Evolutionary conservation across 2,329 filamentous ascomycete genomes (phyloP), one percentile per base, ranked within the genome.

Genomic region (Fusarium buxicola): DNA sequence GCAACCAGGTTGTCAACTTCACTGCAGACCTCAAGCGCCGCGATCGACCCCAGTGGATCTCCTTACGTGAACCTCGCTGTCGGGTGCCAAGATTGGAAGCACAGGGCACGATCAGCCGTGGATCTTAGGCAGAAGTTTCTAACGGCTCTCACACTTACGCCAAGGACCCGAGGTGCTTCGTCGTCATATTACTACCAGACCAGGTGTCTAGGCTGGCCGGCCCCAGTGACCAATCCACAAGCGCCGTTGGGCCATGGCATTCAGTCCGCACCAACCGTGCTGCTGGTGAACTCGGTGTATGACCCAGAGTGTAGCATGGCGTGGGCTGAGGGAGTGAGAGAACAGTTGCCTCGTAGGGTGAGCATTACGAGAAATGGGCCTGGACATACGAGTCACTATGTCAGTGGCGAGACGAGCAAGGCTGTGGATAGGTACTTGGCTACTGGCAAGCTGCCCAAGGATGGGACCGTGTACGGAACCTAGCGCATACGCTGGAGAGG

Each of bases 71-170:
- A 62, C 7, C 55, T 69, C 11, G 69, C 69, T 2, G 55, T 69
- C 5, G 65, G 68, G 9, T 71, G 69, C 34, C 65, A 67, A 34
- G 69, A 71, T 10, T 71, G 65, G 58, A 40, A 50, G 11, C 69
- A 67, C 34, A 41, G 31, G 10, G 46, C 66, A 5, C 25, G 38
- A 4, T 64, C 47, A 8, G 52, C 44, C 2, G 31, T 40, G 3
- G 65, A 70, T 13, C 18, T 70, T 2, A 44, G 51, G 3, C 58
- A 59, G 10, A 63, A 63, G 27, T 49, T 66, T 10, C 30, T 36
- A 7, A 47, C 46, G 5, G 43, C 59, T 3, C 31, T 46, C 3
- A 15, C 56, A 0, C 66, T 71, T 28, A 58, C 66, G 8, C 61
- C 69, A 0, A 44, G 43, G 15, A 71, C 69, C 6, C 36, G 45